phyloP scores from a whole-genome alignment of 2,329 filamentous ascomycete species.

The Periglandula ipomoeae region DNA sequence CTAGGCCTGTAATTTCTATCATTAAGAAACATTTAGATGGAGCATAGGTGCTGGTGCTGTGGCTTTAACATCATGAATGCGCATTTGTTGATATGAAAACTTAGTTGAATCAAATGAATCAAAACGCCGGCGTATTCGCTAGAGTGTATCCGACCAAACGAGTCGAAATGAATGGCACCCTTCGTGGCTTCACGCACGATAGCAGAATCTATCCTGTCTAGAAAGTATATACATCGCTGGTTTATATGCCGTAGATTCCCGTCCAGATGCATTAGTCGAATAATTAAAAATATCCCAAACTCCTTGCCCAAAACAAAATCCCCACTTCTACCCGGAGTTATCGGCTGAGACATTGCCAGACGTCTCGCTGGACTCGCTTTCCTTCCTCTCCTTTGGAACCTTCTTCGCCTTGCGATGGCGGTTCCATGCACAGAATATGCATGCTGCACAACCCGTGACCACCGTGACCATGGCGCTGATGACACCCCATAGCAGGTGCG shows the following conservation, averaged over 20 bases:
- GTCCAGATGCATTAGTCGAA: background rate
- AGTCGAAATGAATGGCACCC: background rate
- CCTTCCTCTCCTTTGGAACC: background rate
- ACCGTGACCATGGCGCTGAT: background rate
- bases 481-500: background rate
- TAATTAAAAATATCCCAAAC: background rate
- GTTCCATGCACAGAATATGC: background rate
- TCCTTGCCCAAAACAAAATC: background rate
- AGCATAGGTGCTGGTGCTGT: no score
- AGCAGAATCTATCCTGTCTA: background rate
- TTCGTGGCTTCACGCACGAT: background rate
- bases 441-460: background rate
- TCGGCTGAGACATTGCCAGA: background rate
- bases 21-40: no score
- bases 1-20: no score
- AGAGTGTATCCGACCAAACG: background rate
- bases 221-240: background rate
- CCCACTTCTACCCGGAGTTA: background rate
- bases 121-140: background rate
- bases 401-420: conserved; percentile 1
- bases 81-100: background rate
- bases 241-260: background rate
- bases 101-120: background rate
- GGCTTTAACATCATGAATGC: no score
- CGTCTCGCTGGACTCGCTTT: background rate